Base-by-base conservation (phyloP, 2,329 filamentous ascomycete genomes). In the Chaetomium sp. region DNA sequence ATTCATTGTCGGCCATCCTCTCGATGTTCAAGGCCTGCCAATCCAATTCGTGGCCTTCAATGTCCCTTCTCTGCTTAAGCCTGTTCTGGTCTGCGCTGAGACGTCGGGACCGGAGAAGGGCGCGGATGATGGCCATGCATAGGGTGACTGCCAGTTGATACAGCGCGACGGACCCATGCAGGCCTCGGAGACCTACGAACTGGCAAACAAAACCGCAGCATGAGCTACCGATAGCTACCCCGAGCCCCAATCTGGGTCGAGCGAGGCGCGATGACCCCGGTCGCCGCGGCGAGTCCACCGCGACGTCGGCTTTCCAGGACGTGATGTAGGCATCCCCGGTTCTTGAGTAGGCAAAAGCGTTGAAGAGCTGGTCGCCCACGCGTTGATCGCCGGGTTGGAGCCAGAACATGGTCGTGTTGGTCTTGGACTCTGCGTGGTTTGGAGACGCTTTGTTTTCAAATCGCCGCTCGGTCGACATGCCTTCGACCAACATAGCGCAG, bases 361-460 rank as follows among this genome's bases (percentile, higher is more conserved):
- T n/a, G 35, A 49, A 49, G 7, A 27, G 11, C 19, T 49, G 55
- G 34, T 57, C 55, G 8, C 50, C 51, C 27, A 57, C 46, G 2
- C 35, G 19, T 34, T 57, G 51, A 34, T 34, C 11, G 12, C 55
- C 55, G 3, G 38, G 41, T 27, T 57, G 55, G 14, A 57, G 41
- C 55, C 51, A 57, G 14, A 46, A 19, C 10, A 57, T 32, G 38
- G 44, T 10, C 38, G 38, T 40, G 33, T 6, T n/a, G 7, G 19
- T 32, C n/a, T 40, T 9, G 12, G 37, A 40, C 12, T 40, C 9
- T 9, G 8, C 37, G 37, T 9, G n/a, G n/a, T n/a, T n/a, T n/a
- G 35, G n/a, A 43, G 37, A 32, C 49, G 14, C 4, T 2, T 38
- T 19, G 8, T 44, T 19, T 44, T 5, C 1, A 14, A 44, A 44